These are phyloP conservation scores for Hanseniaspora jakobsenii DNA, from an alignment of 805 yeast species.

Conservation along the genomic window DNA sequence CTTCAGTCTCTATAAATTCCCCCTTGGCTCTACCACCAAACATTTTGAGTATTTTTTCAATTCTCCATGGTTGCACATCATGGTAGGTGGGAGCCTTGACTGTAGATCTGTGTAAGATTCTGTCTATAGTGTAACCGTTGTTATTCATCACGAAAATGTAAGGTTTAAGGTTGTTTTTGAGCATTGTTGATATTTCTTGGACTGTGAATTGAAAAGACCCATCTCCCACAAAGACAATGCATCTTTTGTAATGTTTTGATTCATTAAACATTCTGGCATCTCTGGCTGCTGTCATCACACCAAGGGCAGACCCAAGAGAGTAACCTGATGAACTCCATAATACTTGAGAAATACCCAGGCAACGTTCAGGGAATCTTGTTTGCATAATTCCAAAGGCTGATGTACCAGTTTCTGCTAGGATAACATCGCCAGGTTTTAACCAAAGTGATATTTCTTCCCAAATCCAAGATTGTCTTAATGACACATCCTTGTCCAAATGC, in stretches of 20 bases:
- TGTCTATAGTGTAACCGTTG: constrained; percentile 55
- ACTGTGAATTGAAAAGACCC: constrained; percentile 59
- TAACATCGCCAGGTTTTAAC: constrained; percentile 45
- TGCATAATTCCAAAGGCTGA: constrained; percentile 52
- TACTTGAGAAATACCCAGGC: constrained; percentile 46
- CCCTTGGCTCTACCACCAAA: constrained; percentile 43
- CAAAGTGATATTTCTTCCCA: constrained; percentile 42
- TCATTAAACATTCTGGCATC: constrained; percentile 27
- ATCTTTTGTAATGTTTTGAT: constrained; percentile 35
- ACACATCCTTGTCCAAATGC: constrained; percentile 18
- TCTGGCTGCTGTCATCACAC: constrained; percentile 47
- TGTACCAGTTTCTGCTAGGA: constrained; percentile 55
- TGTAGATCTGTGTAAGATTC: constrained; percentile 35
- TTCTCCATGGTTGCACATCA: constrained; percentile 54
- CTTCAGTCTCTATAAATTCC: not conserved
- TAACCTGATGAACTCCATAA: constrained; percentile 59
- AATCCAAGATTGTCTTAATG: constrained; percentile 34
- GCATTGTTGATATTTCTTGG: constrained; percentile 51
- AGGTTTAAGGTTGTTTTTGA: constrained; percentile 43
- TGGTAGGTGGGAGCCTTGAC: constrained; percentile 32
- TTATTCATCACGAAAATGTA: constrained; percentile 50
- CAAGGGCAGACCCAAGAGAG: constrained; percentile 51
- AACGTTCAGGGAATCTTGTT: constrained; percentile 40
- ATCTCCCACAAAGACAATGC: constrained; percentile 52
- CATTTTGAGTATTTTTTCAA: constrained; percentile 33